Conservation (phyloP, 2,329 filamentous ascomycete genomes). For the Aureobasidium melanogenum region DNA sequence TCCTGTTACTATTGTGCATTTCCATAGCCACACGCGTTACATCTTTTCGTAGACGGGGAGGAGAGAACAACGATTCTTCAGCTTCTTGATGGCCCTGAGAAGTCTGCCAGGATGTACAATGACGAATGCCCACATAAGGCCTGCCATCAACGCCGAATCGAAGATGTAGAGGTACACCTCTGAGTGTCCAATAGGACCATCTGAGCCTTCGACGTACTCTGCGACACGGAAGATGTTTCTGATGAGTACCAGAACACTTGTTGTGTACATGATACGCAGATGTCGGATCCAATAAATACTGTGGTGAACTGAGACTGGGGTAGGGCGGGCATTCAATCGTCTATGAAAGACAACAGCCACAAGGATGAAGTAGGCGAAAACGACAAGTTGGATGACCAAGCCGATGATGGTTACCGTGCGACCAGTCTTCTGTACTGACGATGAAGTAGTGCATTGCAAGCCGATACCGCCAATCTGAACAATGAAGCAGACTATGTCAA, state of each 20-base stretch:
- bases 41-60: too few relatives aligned
- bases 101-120: constrained; percentile 6
- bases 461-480: constrained; percentile 38
- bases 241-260: constrained; percentile 10
- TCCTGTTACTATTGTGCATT: too few relatives aligned
- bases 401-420: background rate
- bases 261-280: constrained; percentile 6
- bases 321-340: background rate
- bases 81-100: background rate
- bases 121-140: constrained; percentile 4
- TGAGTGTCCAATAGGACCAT: background rate
- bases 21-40: too few relatives aligned
- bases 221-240: constrained; percentile 13
- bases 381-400: background rate
- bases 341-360: background rate
- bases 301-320: background rate
- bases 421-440: background rate
- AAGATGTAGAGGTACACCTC: constrained; percentile 14
- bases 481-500: constrained; percentile 46
- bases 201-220: constrained; percentile 11
- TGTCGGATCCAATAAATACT: background rate
- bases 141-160: constrained; percentile 12
- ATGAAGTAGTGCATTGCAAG: background rate
- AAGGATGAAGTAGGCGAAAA: constrained; percentile 5
- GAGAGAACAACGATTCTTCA: background rate